These are phyloP conservation scores for Flaveria ramosissima DNA, from an alignment of 129 eudicot species.

Conservation along the genomic window DNA sequence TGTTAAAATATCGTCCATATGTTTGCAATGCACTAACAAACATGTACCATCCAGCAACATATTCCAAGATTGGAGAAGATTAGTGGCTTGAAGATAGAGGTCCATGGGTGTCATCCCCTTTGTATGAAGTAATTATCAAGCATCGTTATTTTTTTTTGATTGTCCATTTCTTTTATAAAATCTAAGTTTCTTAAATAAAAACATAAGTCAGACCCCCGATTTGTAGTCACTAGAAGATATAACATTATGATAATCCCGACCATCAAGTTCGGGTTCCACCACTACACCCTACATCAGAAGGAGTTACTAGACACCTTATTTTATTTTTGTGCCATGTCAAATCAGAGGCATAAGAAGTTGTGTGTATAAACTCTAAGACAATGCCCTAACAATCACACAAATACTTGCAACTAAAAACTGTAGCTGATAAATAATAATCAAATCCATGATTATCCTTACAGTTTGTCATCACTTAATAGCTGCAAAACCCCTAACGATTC, in stretches of 20 bases:
- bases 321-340: constrained; percentile 10
- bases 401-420: neutral
- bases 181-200: too few relatives aligned
- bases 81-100: neutral
- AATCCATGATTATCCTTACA: constrained; percentile 18
- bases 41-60: neutral
- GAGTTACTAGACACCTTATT: constrained; percentile 16
- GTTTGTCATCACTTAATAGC: constrained; percentile 26
- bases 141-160: too few relatives aligned
- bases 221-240: too few relatives aligned
- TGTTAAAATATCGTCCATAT: neutral
- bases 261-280: too few relatives aligned
- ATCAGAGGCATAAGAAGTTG: neutral
- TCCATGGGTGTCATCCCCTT: too few relatives aligned
- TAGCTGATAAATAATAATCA: constrained; percentile 11
- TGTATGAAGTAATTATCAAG: too few relatives aligned
- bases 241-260: too few relatives aligned
- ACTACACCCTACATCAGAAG: neutral
- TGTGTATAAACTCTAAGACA: neutral
- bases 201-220: too few relatives aligned
- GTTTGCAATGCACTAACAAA: constrained; percentile 5
- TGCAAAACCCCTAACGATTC: neutral
- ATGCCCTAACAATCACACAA: too few relatives aligned
- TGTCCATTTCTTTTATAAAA: neutral
- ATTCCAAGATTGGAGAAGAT: constrained; percentile 11